Percentiles rank a stretch among this genome's conserved stretches.
Evolutionary conservation across 768 basidiomycete species (phyloP).

Genomic region (Psilocybe azurescens): DNA sequence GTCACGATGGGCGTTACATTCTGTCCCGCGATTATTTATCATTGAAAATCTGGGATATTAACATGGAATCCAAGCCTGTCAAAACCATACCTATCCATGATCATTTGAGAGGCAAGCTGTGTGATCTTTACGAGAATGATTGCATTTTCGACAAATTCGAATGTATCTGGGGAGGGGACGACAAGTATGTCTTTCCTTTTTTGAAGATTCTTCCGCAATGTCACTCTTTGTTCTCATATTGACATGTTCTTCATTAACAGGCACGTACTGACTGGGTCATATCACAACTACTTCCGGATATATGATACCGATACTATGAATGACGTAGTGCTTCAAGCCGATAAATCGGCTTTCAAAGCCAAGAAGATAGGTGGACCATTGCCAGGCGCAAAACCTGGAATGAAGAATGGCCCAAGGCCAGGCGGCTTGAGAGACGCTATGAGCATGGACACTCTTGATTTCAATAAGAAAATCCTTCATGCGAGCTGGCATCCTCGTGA

Average conservation of each 20-base stretch:
- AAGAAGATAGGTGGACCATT: slow-evolving; percentile 96
- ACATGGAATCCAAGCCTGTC: slow-evolving; percentile 96
- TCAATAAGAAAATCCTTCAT: slow-evolving; percentile 97
- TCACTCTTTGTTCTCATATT: slow-evolving; percentile 9
- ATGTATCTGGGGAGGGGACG: slow-evolving; percentile 97
- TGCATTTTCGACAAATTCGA: slow-evolving; percentile 99
- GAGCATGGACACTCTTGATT: slow-evolving; percentile 86
- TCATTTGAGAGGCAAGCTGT: slow-evolving; percentile 95
- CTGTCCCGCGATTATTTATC: slow-evolving; percentile 97
- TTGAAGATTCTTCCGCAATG: slow-evolving; percentile 26
- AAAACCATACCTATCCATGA: slow-evolving; percentile 99
- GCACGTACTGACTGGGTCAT: slow-evolving; percentile 97
- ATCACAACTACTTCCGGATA: slow-evolving; percentile 99
- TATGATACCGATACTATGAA: slow-evolving; percentile 89
- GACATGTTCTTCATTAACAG: slow-evolving; percentile 47
- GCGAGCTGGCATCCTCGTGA: slow-evolving; percentile 98
- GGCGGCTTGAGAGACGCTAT: slow-evolving; percentile 82
- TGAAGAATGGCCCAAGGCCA: slow-evolving; percentile 79
- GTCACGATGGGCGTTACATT: slow-evolving; percentile 95
- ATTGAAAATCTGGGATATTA: slow-evolving; percentile 99
- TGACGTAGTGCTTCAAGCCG: slow-evolving; percentile 95
- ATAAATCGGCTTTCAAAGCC: slow-evolving; percentile 99
- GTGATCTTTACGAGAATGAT: slow-evolving; percentile 99
- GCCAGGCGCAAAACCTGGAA: slow-evolving; percentile 68
- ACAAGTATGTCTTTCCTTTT: slow-evolving; percentile 66